A percentile compares a stretch with the other conserved stretches of the same genome.
These are phyloP conservation scores for Penicillium corylophilum DNA, from an alignment of 2,329 filamentous ascomycete genomes.

Conservation along the genomic window DNA sequence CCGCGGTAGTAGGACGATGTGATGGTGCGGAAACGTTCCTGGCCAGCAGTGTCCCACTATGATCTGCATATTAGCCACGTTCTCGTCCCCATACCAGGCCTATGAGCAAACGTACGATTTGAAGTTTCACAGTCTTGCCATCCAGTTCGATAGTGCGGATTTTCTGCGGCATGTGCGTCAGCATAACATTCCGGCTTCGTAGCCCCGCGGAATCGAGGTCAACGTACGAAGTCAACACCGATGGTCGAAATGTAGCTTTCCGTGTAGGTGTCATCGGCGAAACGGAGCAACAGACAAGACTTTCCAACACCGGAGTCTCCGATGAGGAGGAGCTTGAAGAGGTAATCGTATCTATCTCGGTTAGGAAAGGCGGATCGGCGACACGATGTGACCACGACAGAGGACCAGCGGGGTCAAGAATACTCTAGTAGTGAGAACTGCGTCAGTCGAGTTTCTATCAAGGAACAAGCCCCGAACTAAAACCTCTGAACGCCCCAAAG, in stretches of 20 bases:
- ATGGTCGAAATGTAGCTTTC: conserved; percentile 99
- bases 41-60: conserved; percentile 98
- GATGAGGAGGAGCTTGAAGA: conserved; percentile 99
- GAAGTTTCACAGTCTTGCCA: conserved; percentile 98
- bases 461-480: neutral
- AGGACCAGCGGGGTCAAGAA: neutral
- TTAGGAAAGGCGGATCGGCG: conserved; percentile 26
- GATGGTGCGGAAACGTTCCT: conserved; percentile 99
- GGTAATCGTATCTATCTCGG: conserved; percentile 90
- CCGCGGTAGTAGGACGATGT: conserved; percentile 99
- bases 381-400: conserved; percentile 5
- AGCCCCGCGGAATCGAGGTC: conserved; percentile 7
- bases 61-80: conserved; percentile 17
- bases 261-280: conserved; percentile 98
- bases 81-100: neutral
- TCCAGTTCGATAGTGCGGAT: conserved; percentile 99
- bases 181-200: conserved; percentile 10
- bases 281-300: conserved; percentile 96
- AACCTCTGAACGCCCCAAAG: neutral
- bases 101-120: conserved; percentile 70
- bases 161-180: conserved; percentile 64
- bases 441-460: conserved; percentile 9
- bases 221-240: conserved; percentile 94
- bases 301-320: conserved; percentile 99
- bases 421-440: conserved; percentile 25